phyloP scores from a whole-genome alignment of 345 rosid species.

The Acer saccharum region DNA sequence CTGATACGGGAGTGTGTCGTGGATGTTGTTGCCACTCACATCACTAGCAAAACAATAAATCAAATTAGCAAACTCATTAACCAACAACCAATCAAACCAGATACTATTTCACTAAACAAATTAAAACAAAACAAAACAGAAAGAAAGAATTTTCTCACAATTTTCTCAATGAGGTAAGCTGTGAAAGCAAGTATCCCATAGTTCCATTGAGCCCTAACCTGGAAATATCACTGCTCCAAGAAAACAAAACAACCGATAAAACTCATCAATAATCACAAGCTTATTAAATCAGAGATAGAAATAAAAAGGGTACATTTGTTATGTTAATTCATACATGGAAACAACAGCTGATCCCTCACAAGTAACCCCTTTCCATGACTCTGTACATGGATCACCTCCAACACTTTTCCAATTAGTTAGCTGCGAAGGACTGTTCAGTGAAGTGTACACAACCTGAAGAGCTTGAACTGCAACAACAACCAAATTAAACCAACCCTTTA shows the following conservation, averaged over 20 bases:
- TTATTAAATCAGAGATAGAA: conserved; percentile 12
- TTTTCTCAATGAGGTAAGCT: conserved; percentile 66
- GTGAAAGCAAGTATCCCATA: conserved; percentile 86
- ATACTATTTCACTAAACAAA: not conserved
- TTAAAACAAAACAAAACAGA: not conserved
- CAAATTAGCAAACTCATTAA: conserved; percentile 16
- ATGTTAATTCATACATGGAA: conserved; percentile 55
- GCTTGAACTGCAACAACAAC: conserved; percentile 65
- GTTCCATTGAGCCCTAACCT: conserved; percentile 80
- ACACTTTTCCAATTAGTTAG: conserved; percentile 81
- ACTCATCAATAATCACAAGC: conserved; percentile 18
- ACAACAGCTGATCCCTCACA: conserved; percentile 91
- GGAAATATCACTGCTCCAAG: conserved; percentile 66
- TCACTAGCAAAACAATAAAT: conserved; percentile 51
- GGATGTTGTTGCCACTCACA: conserved; percentile 82
- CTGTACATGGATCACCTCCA: conserved; percentile 94
- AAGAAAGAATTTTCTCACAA: conserved; percentile 47
- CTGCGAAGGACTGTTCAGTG: conserved; percentile 81
- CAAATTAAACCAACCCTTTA: conserved; percentile 8
- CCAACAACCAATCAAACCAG: conserved; percentile 13
- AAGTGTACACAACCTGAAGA: conserved; percentile 78
- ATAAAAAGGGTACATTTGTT: not conserved
- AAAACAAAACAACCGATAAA: conserved; percentile 8
- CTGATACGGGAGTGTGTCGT: conserved; percentile 87
- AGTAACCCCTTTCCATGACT: conserved; percentile 91